A percentile compares a stretch with the other conserved stretches of the same genome.
phyloP scores from a whole-genome alignment of 208 protist species.

The Trichomonas tenax region DNA sequence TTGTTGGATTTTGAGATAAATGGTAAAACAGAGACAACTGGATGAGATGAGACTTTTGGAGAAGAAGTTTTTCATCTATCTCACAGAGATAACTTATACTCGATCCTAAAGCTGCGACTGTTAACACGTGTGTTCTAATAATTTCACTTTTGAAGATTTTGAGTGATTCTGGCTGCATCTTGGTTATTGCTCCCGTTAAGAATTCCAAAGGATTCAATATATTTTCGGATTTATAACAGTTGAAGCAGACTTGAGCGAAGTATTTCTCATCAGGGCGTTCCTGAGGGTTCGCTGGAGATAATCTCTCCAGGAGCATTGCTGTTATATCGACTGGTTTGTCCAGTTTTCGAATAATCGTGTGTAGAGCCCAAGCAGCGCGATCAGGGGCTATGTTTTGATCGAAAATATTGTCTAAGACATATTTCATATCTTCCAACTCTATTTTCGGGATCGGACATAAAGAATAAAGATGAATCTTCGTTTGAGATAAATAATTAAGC shows the following conservation, averaged over 20 bases:
- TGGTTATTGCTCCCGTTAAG: background rate
- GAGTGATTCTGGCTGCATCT: background rate
- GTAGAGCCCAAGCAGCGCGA: background rate
- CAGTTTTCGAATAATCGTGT: background rate
- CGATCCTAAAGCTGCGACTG: background rate
- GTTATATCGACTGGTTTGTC: background rate
- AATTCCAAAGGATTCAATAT: background rate
- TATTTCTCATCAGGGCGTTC: background rate
- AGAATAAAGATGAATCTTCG: background rate
- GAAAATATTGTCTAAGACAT: background rate
- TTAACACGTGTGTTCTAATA: background rate
- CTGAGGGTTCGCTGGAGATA: no score
- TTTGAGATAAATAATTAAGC: background rate
- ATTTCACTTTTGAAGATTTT: background rate
- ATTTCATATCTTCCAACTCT: background rate
- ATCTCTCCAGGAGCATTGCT: background rate
- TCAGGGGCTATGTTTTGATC: background rate
- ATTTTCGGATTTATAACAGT: background rate
- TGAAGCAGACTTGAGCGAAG: background rate
- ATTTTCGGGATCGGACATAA: background rate
- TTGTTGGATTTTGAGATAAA: background rate
- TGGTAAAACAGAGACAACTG: background rate
- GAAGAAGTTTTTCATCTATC: background rate
- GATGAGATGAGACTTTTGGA: background rate
- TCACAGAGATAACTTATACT: background rate